Conservation (phyloP, 306 rosid species). For the Lagenaria siceraria region DNA sequence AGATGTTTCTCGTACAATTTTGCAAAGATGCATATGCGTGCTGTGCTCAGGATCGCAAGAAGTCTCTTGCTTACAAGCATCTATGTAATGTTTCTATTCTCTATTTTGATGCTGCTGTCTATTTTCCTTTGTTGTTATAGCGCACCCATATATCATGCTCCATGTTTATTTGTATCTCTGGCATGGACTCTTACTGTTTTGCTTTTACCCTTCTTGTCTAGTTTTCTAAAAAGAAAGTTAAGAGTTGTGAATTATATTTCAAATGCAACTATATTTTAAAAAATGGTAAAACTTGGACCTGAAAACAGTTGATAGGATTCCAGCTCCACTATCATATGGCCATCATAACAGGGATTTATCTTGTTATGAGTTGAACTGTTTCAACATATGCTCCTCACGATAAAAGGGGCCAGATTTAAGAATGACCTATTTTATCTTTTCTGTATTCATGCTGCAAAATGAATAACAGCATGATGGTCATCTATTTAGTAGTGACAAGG, state of each 20-base stretch:
- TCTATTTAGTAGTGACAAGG: background rate
- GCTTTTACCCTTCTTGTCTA: background rate
- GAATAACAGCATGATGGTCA: background rate
- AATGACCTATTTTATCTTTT: background rate
- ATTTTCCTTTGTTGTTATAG: background rate
- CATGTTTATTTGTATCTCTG: background rate
- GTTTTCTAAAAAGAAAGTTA: background rate
- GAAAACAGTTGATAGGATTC: background rate
- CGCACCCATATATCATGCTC: background rate
- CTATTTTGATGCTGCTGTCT: background rate
- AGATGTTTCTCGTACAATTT: slow-evolving; percentile 64
- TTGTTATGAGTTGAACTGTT: background rate
- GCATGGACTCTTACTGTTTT: background rate
- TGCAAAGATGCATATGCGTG: slow-evolving; percentile 38
- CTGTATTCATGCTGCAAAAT: background rate
- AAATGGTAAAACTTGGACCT: background rate
- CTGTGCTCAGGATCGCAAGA: slow-evolving; percentile 51
- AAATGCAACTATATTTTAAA: background rate
- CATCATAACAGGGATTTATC: background rate
- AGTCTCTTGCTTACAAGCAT: slow-evolving; percentile 59
- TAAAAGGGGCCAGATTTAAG: background rate
- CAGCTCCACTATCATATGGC: background rate
- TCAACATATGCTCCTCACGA: background rate
- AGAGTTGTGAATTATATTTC: background rate
- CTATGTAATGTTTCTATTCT: slow-evolving; percentile 33